Base-by-base conservation (phyloP, 2,329 filamentous ascomycete species). In the Exutisphaerella laricina region DNA sequence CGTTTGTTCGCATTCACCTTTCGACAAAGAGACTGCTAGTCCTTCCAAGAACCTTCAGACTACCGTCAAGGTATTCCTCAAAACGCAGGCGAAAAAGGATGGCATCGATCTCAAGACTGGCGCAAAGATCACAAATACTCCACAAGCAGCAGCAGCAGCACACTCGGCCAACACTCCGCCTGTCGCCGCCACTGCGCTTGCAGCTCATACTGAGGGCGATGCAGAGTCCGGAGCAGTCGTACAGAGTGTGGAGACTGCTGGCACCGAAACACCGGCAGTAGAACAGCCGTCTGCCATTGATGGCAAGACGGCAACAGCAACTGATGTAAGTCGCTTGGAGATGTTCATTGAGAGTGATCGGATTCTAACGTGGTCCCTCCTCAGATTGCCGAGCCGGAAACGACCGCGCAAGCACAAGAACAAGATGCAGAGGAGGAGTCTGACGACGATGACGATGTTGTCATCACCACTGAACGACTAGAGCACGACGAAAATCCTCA, bases 11-110 rank as follows among this genome's bases (percentile, higher is more conserved):
- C 92, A 98, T 63, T 84, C 81, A 16, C 92, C 92, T 0, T 77
- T 98, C 46, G 87, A 88, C 20, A 78, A 84, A 34, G 85, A 87
- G 47, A 84, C 92, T 54, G 95, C 89, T 72, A 88, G 85, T 49
- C 80, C 87, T 1, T 87, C 94, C 65, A 96, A 95, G 63, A 81
- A 84, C 20, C 72, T 97, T n/a, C 83, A 92, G 53, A 92, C 86
- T 18, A 98, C 92, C 1, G 84, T 97, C 54, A 85, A 86, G 55
- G 86, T 92, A 9, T 98, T 94, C 60, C 69, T 98, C 36, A 85
- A 89, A 58, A 94, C 84, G 0, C 85, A 88, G 55, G 85, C 94
- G 65, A 94, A 94, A 74, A 70, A 60, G 50, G 54, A 56, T n/a
- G 47, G 44, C 23, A 56, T 46, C 29, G 56, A 55, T 5, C 43